Percentiles rank a stretch among this genome's conserved stretches.
Evolutionary conservation across 192 early-diverging fungal genomes (phyloP).

Genomic region (Backusella circina): DNA sequence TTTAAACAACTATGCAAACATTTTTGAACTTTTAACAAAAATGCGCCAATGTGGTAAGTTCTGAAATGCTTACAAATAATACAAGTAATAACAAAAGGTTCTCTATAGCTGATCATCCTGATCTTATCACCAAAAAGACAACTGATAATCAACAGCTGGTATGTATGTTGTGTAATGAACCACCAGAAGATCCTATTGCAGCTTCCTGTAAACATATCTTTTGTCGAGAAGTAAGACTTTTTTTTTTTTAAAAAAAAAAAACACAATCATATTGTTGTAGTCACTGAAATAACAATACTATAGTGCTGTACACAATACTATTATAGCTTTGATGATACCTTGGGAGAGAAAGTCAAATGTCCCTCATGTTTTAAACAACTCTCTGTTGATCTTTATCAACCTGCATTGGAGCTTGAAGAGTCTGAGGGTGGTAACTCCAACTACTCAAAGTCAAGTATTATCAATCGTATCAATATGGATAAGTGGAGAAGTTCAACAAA

Average conservation of each 20-base stretch:
- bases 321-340: slow-evolving; percentile 27
- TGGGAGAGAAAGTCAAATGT: slow-evolving; percentile 53
- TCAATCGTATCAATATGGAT: slow-evolving; percentile 87
- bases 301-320: slow-evolving; percentile 32
- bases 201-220: slow-evolving; percentile 88
- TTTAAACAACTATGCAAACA: slow-evolving; percentile 91
- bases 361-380: slow-evolving; percentile 77
- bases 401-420: slow-evolving; percentile 39
- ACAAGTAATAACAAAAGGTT: background rate
- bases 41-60: slow-evolving; percentile 76
- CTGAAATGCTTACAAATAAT: background rate
- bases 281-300: background rate
- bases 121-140: slow-evolving; percentile 62
- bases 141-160: slow-evolving; percentile 66
- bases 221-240: slow-evolving; percentile 76
- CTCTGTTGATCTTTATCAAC: slow-evolving; percentile 71
- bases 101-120: slow-evolving; percentile 76
- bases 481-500: slow-evolving; percentile 90
- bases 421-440: slow-evolving; percentile 31
- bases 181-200: slow-evolving; percentile 73
- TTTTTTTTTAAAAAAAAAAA: background rate
- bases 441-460: slow-evolving; percentile 67
- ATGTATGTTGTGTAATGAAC: slow-evolving; percentile 81
- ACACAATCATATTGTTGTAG: background rate
- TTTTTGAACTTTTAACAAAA: slow-evolving; percentile 85